Base-by-base conservation (phyloP, 768 basidiomycete species). In the Gymnopilus junonius region DNA sequence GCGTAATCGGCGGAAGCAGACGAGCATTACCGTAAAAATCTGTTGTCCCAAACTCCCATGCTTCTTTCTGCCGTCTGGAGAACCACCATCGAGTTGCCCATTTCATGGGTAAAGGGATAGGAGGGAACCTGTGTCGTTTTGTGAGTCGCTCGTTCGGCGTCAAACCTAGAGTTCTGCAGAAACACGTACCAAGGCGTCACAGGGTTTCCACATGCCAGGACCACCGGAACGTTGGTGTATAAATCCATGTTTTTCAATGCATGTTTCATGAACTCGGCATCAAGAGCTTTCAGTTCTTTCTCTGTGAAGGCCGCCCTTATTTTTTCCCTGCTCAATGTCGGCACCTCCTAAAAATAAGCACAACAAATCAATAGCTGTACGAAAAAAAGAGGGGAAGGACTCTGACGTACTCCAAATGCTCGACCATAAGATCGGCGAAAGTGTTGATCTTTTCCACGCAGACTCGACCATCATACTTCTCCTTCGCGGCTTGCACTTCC, bases 401-500 rank as follows among this genome's bases (percentile, higher is more conserved):
- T 64, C 71, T 35, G 43, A 73, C 73, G 43, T 73, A 69, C 10
- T 37, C 27, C 43, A 77, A 61, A 56, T 77, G 76, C 17, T 67
- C 25, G 1, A 75, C 63, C 60, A 76, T 68, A 6, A 29, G 54
- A 23, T 76, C 76, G 2, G 66, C 65, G 34, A 76, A 76, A 7
- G 46, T 45, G 37, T 73, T 67, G 43, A 76, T 66, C 51, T 69
- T 73, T 3, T 59, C 58, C 4, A 73, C 29, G n/a, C 75, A 55
- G 14, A 59, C 35, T 11, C 64, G 43, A 0, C 67, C 71, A 63
- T 87, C 84, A 66, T 89, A 89, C 64, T 84, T 80, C 53, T 79
- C 76, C 37, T 85, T 83, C 34, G 88, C 80, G 46, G 80, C 84
- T 68, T 86, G 83, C 10, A 89, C 84, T 35, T 87, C 84, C 63